Evolutionary conservation across 1,139 yeast genomes (phyloP).

Genomic region (Geotrichum klebahnii): DNA sequence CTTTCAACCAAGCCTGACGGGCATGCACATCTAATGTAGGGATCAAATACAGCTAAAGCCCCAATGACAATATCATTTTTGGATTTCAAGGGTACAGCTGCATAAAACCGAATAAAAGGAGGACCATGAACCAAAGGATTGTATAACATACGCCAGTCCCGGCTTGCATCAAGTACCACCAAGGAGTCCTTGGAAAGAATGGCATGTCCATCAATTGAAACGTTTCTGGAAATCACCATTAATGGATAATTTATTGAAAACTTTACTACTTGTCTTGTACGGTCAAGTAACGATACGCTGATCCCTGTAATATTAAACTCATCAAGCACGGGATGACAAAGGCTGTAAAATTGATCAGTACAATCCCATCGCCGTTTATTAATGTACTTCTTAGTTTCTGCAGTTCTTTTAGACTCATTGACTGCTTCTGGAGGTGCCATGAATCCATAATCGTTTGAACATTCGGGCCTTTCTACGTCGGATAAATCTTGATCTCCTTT

Average conservation of each 20-base stretch:
- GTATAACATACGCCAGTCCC: slow-evolving; percentile 61
- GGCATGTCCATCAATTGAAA: slow-evolving; percentile 65
- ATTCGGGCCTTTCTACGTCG: slow-evolving; percentile 52
- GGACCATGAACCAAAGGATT: slow-evolving; percentile 62
- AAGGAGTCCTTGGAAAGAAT: slow-evolving; percentile 55
- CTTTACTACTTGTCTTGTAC: slow-evolving; percentile 48
- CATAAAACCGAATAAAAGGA: slow-evolving; percentile 57
- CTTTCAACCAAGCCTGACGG: slow-evolving; percentile 39
- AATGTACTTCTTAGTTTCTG: slow-evolving; percentile 43
- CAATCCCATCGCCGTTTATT: slow-evolving; percentile 53
- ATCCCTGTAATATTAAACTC: slow-evolving; percentile 49
- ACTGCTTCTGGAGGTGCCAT: slow-evolving; percentile 52
- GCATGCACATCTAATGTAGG: slow-evolving; percentile 44
- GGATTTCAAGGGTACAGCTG: slow-evolving; percentile 55
- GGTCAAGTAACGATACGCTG: slow-evolving; percentile 55
- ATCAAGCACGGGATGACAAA: slow-evolving; percentile 38
- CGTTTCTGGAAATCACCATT: slow-evolving; percentile 43
- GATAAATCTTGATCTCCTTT: slow-evolving; percentile 59
- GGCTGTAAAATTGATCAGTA: slow-evolving; percentile 40
- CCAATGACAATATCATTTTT: slow-evolving; percentile 48
- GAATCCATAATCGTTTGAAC: slow-evolving; percentile 47
- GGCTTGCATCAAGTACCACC: slow-evolving; percentile 53
- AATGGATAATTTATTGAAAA: slow-evolving; percentile 46
- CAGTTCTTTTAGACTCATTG: slow-evolving; percentile 30
- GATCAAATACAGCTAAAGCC: slow-evolving; percentile 57